Evolutionary conservation across 139 green algal genomes (phyloP), one percentile per base, ranked within the genome.

Genomic region (Ettlia oleoabundans): DNA sequence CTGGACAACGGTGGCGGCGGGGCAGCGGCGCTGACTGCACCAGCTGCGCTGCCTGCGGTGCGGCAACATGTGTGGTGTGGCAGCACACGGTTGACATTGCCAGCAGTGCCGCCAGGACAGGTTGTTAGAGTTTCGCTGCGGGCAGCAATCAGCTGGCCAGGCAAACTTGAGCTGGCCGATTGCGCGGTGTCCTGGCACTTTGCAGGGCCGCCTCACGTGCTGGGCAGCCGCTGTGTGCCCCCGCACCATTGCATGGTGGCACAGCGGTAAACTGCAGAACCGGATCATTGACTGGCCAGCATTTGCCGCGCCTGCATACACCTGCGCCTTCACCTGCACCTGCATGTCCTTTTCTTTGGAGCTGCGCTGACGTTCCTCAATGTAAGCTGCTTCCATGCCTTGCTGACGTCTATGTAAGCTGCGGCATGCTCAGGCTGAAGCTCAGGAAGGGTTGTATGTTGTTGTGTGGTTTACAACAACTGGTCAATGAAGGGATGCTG

Each of bases 1-100:
- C 65, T 43, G 41, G 33, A 5, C 75, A 41, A 32, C 52, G 30
- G 52, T 41, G 15, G 38, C 33, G 30, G 51, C 21, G 67, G 33
- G 0, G 21, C 41, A 13, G 38, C 58, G 58, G n/a, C n/a, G 38
- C 55, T 66, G 35, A 58, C 62, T 15, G 58, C 58, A 22, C 35
- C 38, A 21, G 75, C 51, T 2, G 76, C 82, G 2, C 41, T 91
- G 82, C 38, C 88, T 21, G 73, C 86, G 21, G 81, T 76, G 35
- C 55, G 72, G 4, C 87, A 87, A 55, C 83, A 88, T 26, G 64
- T 77, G 10, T 93, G 90, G 90, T 85, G 82, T 62, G 88, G 88
- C 0, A 47, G 63, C 4, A 87, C 86, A 21, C 82, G 64, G 30
- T 80, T 82, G 68, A 51, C 73, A n/a, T 35, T 92, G 58, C 66